Conservation (phyloP, 2,329 filamentous ascomycete species). For the Orbilia blumenaviensis region DNA sequence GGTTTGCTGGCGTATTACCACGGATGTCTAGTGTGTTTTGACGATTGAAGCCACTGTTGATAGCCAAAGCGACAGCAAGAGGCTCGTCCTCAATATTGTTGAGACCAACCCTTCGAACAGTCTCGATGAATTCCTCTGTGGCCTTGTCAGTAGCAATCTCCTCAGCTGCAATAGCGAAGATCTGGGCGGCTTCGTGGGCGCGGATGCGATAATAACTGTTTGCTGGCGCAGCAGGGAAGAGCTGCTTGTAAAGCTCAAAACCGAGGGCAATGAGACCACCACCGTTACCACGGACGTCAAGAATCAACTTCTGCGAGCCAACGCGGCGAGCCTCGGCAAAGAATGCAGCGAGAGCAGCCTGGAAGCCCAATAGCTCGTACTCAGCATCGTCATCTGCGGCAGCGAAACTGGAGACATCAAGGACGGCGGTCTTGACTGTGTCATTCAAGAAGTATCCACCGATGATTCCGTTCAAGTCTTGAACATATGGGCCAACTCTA, state of each 20-base stretch:
- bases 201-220: constrained; percentile 65
- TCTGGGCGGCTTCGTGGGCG: constrained; percentile 58
- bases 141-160: constrained; percentile 16
- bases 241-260: constrained; percentile 66
- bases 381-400: constrained; percentile 28
- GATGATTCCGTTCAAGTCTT: constrained; percentile 38
- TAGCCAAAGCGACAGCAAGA: background rate
- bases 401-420: constrained; percentile 45
- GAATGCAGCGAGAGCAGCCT: constrained; percentile 23
- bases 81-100: background rate
- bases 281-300: constrained; percentile 71
- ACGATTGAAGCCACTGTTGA: constrained; percentile 57
- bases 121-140: background rate
- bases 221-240: constrained; percentile 65
- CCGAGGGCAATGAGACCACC: constrained; percentile 67
- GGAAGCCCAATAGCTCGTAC: constrained; percentile 15
- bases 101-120: background rate
- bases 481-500: constrained; percentile 33
- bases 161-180: constrained; percentile 24
- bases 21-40: constrained; percentile 59
- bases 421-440: constrained; percentile 25
- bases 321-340: constrained; percentile 20
- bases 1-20: constrained; percentile 58
- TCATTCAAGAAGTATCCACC: constrained; percentile 51
- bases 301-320: constrained; percentile 63